These are phyloP conservation scores for Dipodascus albidus DNA, from an alignment of 805 yeast genomes.

Conservation along the genomic window DNA sequence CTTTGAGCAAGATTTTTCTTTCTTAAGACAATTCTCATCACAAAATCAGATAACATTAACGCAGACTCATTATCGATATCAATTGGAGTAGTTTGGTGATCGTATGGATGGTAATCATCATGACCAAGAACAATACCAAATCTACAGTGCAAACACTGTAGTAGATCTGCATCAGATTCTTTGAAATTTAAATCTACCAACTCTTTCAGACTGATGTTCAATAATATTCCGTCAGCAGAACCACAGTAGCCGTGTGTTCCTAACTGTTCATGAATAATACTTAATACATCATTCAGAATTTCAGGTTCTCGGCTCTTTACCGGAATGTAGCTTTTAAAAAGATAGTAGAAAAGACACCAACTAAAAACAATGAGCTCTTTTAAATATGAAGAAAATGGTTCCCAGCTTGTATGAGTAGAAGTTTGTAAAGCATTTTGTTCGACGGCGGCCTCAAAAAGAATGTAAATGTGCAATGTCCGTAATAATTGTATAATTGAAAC, in stretches of 20 bases:
- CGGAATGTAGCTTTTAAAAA: constrained; percentile 23
- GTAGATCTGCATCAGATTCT: constrained; percentile 52
- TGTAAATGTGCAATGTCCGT: constrained; percentile 25
- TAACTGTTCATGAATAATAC: constrained; percentile 58
- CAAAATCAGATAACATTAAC: constrained; percentile 30
- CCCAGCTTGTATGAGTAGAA: constrained; percentile 24
- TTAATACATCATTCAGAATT: constrained; percentile 35
- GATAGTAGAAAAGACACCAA: constrained; percentile 30
- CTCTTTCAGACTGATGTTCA: constrained; percentile 46
- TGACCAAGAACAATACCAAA: constrained; percentile 55
- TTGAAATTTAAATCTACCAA: constrained; percentile 35
- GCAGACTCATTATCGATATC: constrained; percentile 34
- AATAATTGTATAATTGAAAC: constrained; percentile 18
- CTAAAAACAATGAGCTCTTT: constrained; percentile 23
- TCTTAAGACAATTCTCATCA: constrained; percentile 43
- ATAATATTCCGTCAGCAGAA: constrained; percentile 46
- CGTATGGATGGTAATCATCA: constrained; percentile 50
- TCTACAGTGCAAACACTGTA: constrained; percentile 70
- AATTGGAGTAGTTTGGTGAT: constrained; percentile 43
- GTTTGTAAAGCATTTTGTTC: constrained; percentile 20
- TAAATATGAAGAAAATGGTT: constrained; percentile 16
- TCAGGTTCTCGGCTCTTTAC: constrained; percentile 13
- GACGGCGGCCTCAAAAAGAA: constrained; percentile 27
- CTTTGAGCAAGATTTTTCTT: constrained; percentile 48
- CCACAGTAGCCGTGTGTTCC: constrained; percentile 66